Evolutionary conservation across 306 rosid species (phyloP).

Genomic region (Castanopsis chinensis): DNA sequence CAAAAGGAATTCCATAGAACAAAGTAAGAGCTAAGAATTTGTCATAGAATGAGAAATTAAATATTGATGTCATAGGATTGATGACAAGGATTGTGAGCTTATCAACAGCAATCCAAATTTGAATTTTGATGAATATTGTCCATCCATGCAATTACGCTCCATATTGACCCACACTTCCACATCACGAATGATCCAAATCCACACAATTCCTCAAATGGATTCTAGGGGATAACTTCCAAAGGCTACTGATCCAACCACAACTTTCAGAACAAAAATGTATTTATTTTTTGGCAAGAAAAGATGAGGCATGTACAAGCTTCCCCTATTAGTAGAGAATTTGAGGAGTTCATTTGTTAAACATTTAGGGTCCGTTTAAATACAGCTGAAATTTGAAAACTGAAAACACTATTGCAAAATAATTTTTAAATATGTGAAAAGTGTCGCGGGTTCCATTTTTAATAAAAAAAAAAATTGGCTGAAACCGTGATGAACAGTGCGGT

Average conservation of each 20-base stretch:
- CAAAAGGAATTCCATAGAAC: neutral
- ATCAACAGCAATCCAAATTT: neutral
- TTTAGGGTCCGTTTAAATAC: too few relatives aligned
- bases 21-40: slow-evolving; percentile 11
- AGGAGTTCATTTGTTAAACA: slow-evolving; percentile 1
- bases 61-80: neutral
- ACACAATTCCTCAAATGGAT: neutral
- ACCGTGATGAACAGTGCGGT: too few relatives aligned
- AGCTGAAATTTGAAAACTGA: too few relatives aligned
- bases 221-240: neutral
- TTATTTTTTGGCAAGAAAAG: neutral
- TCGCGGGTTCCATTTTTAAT: too few relatives aligned
- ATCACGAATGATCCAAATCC: neutral
- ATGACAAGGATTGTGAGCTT: neutral
- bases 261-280: neutral
- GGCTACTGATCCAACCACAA: neutral
- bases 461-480: too few relatives aligned
- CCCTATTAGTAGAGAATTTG: neutral
- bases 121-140: neutral
- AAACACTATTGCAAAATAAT: too few relatives aligned
- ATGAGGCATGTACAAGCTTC: neutral
- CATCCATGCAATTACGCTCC: neutral
- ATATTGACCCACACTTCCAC: neutral
- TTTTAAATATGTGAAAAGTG: too few relatives aligned
- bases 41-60: slow-evolving; percentile 2